A percentile compares a stretch with the other conserved stretches of the same genome.
phyloP scores from a whole-genome alignment of 2,329 filamentous ascomycete genomes.

The Aspergillus novofumigatus region DNA sequence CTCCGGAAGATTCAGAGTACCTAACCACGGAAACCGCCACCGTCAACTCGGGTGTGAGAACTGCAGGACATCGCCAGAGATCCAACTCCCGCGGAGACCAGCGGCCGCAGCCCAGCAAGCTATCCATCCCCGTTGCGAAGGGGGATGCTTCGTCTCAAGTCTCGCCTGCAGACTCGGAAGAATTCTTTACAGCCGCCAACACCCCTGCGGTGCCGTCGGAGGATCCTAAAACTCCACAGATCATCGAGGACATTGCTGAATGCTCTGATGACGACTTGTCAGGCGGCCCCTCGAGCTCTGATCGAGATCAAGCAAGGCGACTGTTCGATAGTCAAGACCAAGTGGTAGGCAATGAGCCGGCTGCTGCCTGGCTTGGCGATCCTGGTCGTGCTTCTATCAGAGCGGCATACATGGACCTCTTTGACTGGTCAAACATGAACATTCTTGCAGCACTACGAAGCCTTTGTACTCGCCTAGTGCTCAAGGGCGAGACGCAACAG shows the following conservation, averaged over 20 bases:
- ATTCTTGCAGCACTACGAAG: constrained; percentile 73
- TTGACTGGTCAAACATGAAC: constrained; percentile 77
- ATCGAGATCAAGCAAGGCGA: constrained; percentile 71
- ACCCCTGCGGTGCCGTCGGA: constrained; percentile 36
- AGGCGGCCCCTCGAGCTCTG: constrained; percentile 53
- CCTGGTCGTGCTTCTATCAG: constrained; percentile 52
- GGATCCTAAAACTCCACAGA: constrained; percentile 18
- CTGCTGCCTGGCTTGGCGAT: constrained; percentile 80
- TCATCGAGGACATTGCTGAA: constrained; percentile 15
- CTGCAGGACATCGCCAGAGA: constrained; percentile 5
- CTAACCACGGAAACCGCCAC: neutral
- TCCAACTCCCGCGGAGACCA: constrained; percentile 21
- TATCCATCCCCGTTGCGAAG: constrained; percentile 22
- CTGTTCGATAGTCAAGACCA: constrained; percentile 80
- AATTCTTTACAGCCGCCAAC: constrained; percentile 44
- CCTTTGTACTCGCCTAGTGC: constrained; percentile 73
- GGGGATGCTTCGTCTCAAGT: constrained; percentile 27
- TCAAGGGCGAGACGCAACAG: constrained; percentile 93
- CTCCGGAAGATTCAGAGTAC: constrained; percentile 8
- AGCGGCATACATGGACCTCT: constrained; percentile 85
- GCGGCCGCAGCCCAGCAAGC: constrained; percentile 18
- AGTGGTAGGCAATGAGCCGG: constrained; percentile 71
- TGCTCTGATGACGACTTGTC: constrained; percentile 14
- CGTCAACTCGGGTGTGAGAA: constrained; percentile 4
- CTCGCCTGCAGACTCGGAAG: constrained; percentile 38